Conservation (phyloP, 1,284 basidiomycete species). For the Grifola frondosa region DNA sequence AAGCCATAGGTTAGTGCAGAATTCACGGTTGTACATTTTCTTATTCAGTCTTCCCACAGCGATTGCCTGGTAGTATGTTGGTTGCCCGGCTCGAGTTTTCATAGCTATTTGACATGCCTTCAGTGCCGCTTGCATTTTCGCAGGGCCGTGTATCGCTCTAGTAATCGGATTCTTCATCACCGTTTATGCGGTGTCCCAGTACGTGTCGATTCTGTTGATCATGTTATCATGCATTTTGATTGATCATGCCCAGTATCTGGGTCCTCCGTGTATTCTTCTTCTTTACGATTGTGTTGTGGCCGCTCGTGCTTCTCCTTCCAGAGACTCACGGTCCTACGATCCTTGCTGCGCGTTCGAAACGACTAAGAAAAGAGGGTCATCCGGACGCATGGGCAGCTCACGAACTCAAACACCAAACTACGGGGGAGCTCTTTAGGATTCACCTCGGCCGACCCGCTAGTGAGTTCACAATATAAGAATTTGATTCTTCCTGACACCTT, state of each 20-base stretch:
- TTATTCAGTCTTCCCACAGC: too few species aligned
- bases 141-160: conserved; percentile 24
- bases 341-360: conserved; percentile 19
- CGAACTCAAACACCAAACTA: conserved; percentile 20
- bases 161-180: conserved; percentile 28
- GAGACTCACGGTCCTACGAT: conserved; percentile 30
- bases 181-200: conserved; percentile 18
- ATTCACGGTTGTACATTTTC: background rate
- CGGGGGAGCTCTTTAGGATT: conserved; percentile 17
- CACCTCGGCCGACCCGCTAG: conserved; percentile 26
- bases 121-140: conserved; percentile 20
- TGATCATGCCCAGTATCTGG: conserved; percentile 32
- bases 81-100: background rate
- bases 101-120: background rate
- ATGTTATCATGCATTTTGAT: background rate
- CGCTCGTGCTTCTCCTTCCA: conserved; percentile 25
- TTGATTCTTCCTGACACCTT: too few species aligned
- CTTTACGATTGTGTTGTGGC: conserved; percentile 22
- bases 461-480: conserved; percentile 6
- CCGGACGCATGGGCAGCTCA: conserved; percentile 22
- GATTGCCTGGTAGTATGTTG: conserved; percentile 9
- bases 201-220: background rate
- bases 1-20: conserved; percentile 10
- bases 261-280: conserved; percentile 26
- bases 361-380: conserved; percentile 20